Conservation (phyloP, 2,329 filamentous ascomycete species). For the Apiospora kogelbergensis region DNA sequence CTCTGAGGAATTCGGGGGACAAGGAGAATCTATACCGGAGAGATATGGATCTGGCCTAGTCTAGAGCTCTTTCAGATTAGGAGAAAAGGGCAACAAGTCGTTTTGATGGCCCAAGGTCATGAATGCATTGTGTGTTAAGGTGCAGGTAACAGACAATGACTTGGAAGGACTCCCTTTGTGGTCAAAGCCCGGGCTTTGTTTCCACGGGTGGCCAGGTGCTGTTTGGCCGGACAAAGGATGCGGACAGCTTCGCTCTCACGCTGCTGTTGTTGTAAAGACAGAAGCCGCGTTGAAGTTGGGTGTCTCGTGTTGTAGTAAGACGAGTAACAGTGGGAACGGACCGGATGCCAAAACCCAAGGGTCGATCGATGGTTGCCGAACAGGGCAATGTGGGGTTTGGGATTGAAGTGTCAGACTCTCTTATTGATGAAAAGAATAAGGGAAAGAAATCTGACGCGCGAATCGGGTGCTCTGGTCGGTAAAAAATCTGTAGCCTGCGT, state of each 20-base stretch:
- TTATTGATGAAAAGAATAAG: not conserved
- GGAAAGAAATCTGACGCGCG: not conserved
- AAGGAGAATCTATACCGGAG: conserved; percentile 26
- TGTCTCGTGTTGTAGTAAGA: not conserved
- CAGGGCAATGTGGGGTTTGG: not conserved
- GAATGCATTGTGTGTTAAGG: conserved; percentile 28
- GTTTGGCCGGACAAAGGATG: not conserved
- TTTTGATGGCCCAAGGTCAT: conserved; percentile 19
- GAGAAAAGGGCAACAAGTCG: conserved; percentile 23
- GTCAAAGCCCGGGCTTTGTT: not conserved
- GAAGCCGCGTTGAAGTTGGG: not conserved
- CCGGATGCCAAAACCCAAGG: not conserved
- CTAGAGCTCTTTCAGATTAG: conserved; percentile 19
- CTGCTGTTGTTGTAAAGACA: not conserved
- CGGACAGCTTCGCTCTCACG: not conserved
- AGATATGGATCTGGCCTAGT: conserved; percentile 16
- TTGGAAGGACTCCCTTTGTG: not conserved
- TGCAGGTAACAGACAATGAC: conserved; percentile 1
- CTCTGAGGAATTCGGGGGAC: conserved; percentile 15
- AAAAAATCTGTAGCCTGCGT: not conserved
- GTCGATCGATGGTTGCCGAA: conserved; percentile 3
- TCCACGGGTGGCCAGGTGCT: not conserved
- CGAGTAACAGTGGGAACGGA: not conserved
- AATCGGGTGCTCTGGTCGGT: not conserved
- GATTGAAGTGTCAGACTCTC: not conserved